A percentile compares a stretch with the other conserved stretches of the same genome.
phyloP scores from a whole-genome alignment of 139 green algal species.

The Chlamydomonas eustigma region DNA sequence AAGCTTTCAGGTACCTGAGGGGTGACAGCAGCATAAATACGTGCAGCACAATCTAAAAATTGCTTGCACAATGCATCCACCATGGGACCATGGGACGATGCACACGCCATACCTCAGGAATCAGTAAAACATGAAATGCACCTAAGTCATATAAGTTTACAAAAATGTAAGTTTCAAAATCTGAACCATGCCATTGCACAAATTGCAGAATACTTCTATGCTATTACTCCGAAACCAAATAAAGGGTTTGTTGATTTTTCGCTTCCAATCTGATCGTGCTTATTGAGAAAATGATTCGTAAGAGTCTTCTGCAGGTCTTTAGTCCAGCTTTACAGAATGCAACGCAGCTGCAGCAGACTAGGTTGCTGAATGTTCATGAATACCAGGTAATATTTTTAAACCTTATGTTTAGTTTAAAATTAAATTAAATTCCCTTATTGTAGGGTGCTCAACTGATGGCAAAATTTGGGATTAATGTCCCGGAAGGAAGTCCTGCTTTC shows the following conservation, averaged over 20 bases:
- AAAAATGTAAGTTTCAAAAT: background rate
- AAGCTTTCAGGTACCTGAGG: conserved; percentile 2
- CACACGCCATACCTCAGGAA: too few species aligned
- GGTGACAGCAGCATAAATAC: conserved; percentile 14
- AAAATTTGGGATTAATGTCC: conserved; percentile 92
- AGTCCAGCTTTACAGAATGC: background rate
- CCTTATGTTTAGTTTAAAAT: too few species aligned
- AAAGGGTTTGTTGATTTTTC: background rate
- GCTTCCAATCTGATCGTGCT: background rate
- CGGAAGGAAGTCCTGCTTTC: conserved; percentile 69
- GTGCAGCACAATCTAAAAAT: background rate
- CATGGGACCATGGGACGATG: conserved; percentile 2
- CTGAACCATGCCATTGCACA: background rate
- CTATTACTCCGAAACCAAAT: background rate
- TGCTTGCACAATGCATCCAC: conserved; percentile 10
- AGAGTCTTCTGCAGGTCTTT: background rate
- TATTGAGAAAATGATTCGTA: background rate
- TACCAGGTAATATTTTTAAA: conserved; percentile 94
- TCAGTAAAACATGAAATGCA: too few species aligned
- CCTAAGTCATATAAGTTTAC: too few species aligned
- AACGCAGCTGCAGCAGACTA: conserved; percentile 39
- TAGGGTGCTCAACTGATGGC: conserved; percentile 94
- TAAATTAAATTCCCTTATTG: background rate
- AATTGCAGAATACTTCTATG: background rate
- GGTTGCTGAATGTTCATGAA: conserved; percentile 93